Evolutionary conservation across 164 flowering plant species (phyloP), one percentile per base, ranked within the genome.

Genomic region (Vitis riparia): DNA sequence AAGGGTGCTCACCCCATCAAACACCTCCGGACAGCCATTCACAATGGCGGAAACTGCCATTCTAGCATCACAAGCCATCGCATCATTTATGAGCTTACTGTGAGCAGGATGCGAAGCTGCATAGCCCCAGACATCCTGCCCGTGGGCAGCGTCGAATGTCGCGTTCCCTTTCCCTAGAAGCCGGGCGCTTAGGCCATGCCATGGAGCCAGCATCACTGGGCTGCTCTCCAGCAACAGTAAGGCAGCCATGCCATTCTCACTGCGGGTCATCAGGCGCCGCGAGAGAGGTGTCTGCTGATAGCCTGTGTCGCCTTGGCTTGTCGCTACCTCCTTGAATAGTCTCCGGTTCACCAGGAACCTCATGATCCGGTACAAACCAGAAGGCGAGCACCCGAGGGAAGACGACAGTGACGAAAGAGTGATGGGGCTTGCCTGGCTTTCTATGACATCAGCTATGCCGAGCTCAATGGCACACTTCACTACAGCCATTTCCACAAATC

Each of bases 11-110:
- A 84, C 16, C 13, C 87, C 89, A 2, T 77, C 76, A 59, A 86
- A 85, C 60, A 78, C 74, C 63, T 83, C 81, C 11, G 81, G 77
- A 55, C 84, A 82, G 0, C 53, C 70, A 1, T 73, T 71, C 0
- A 82, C 10, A 3, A 86, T 51, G 0, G 78, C 77, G 0, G 79
- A 62, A 63, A 86, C 71, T 0, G 72, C 70, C 49, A 71, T 15
- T 71, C 83, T 84, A 1, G 90, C 80, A 29, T 63, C 73, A 52
- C 86, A 73, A 13, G 92, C 86, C 92, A 88, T 84, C 2, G 85
- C 88, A 1, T 82, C 83, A 56, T 86, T 73, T 49, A 86, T 29
- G 14, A 86, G 80, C 74, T 79, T 60, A 73, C 80, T 79, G 62
- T 80, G 79, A 5, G 5, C 75, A 0, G 80, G 80, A 67, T 85